A percentile compares a stretch with the other conserved stretches of the same genome.
Conservation (phyloP, 1,284 basidiomycete genomes). For the Sporisorium reilianum region DNA sequence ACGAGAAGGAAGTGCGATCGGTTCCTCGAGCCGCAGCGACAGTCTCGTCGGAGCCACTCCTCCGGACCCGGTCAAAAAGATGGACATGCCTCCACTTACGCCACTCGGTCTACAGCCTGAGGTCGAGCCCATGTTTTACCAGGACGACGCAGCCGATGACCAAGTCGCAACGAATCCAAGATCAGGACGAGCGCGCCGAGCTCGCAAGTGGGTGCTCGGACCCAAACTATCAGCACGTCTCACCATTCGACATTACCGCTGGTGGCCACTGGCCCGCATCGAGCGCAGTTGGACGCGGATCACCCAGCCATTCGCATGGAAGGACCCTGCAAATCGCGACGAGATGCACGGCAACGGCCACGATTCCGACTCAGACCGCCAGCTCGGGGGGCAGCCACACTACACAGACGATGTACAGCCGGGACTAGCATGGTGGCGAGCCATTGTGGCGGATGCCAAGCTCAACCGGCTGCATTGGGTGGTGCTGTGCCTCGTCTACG, state of each 20-base stretch:
- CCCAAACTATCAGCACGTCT: slow-evolving; percentile 34
- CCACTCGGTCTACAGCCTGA: slow-evolving; percentile 22
- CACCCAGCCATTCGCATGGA: slow-evolving; percentile 53
- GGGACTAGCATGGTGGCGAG: slow-evolving; percentile 25
- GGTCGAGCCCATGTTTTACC: slow-evolving; percentile 27
- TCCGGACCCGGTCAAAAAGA: slow-evolving; percentile 20
- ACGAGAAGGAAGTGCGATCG: slow-evolving; percentile 4
- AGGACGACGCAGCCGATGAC: neutral
- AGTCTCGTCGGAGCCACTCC: slow-evolving; percentile 1
- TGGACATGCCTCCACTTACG: slow-evolving; percentile 16
- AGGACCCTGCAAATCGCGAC: slow-evolving; percentile 22
- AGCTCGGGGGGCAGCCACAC: slow-evolving; percentile 3
- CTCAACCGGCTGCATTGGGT: slow-evolving; percentile 60
- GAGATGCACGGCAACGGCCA: neutral
- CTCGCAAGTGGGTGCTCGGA: slow-evolving; percentile 38
- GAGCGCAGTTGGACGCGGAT: slow-evolving; percentile 49
- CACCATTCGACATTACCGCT: slow-evolving; percentile 55
- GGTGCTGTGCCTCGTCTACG: slow-evolving; percentile 42
- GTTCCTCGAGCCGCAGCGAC: slow-evolving; percentile 14
- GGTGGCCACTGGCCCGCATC: slow-evolving; percentile 61
- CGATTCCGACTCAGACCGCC: slow-evolving; percentile 4
- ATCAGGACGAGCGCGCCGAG: slow-evolving; percentile 1
- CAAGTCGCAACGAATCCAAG: neutral
- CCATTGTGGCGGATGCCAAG: slow-evolving; percentile 34
- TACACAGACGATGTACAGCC: slow-evolving; percentile 14